Conservation (phyloP, 805 yeast species). For the Starmerella potacharoeniae region DNA sequence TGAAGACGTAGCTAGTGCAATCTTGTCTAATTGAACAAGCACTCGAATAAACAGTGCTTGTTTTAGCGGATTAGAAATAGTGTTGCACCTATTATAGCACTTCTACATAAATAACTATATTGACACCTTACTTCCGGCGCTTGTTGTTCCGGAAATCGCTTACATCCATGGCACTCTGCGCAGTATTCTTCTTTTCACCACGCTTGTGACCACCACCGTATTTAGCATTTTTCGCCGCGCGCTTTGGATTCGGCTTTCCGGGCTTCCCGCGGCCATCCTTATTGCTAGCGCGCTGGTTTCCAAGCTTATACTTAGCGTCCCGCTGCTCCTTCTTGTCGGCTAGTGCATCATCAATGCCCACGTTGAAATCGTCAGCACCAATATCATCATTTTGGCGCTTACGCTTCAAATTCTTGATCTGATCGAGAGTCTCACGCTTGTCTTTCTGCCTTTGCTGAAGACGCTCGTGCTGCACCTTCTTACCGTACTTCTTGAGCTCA, state of each 20-base stretch:
- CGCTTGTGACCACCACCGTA: slow-evolving; percentile 70
- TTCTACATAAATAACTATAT: background rate
- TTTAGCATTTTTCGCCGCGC: slow-evolving; percentile 60
- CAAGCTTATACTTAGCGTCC: slow-evolving; percentile 28
- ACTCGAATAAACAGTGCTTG: too few species aligned
- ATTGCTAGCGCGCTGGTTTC: slow-evolving; percentile 32
- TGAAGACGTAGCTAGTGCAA: background rate
- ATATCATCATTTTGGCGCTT: slow-evolving; percentile 74
- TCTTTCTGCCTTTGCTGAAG: slow-evolving; percentile 88
- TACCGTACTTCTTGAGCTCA: slow-evolving; percentile 90
- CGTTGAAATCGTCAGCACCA: slow-evolving; percentile 64
- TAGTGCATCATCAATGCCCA: slow-evolving; percentile 88
- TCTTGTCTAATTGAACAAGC: background rate
- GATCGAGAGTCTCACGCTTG: slow-evolving; percentile 79
- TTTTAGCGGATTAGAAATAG: too few species aligned
- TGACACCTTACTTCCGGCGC: slow-evolving; percentile 24
- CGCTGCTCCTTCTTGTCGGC: slow-evolving; percentile 40
- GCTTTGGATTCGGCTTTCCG: slow-evolving; percentile 46
- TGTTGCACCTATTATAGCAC: background rate
- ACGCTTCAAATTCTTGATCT: slow-evolving; percentile 80
- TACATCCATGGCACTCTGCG: slow-evolving; percentile 58
- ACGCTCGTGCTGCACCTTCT: slow-evolving; percentile 89
- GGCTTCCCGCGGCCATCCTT: background rate
- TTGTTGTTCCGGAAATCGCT: slow-evolving; percentile 49
- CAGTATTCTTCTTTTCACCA: slow-evolving; percentile 59